Evolutionary conservation across 371 early-diverging fungal species (phyloP), one percentile per base, ranked within the genome.

Genomic region (Vairimorpha necatrix): DNA sequence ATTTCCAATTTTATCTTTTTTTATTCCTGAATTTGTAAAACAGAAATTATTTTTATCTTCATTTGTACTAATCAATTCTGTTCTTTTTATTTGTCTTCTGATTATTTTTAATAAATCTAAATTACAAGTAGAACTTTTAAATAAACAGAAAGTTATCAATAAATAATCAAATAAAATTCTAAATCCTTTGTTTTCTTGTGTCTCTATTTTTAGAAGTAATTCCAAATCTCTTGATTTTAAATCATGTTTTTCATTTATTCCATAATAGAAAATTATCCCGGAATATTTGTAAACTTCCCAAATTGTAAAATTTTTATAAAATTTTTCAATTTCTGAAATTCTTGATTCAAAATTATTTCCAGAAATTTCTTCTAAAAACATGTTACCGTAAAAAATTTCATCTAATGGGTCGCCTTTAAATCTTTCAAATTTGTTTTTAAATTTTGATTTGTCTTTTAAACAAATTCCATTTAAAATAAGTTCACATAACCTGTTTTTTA

Each of bases 301-400:
- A n/a, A 69, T 1, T 39, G 33, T 58, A 50, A 50, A 6, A 50
- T 13, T 11, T 38, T 16, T 22, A 32, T 7, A 9, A 18, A 24
- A n/a, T 4, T 53, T 28, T 28, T 32, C 30, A 26, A 56, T 56
- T 56, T 56, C 28, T 26, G 4, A 2, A 28, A 56, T 3, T 26
- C 58, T 22, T 28, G 24, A 9, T 7, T 56, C 30, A 28, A 56
- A 56, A 26, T 26, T 56, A 2, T 2, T 7, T n/a, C n/a, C 22
- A 50, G 4, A 50, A 50, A 14, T n/a, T 50, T 50, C 50, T 34
- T 63, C 48, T 30, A 28, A 34, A 54, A 79, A 76, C 9, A 80
- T 9, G 32, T 38, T 48, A 26, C 72, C 70, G 38, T 76, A 76
- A 32, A 74, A 76, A 2, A 80, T 72, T 47, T 80, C 80, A 22